Conservation (phyloP, 768 basidiomycete genomes). For the Suillus variegatus region DNA sequence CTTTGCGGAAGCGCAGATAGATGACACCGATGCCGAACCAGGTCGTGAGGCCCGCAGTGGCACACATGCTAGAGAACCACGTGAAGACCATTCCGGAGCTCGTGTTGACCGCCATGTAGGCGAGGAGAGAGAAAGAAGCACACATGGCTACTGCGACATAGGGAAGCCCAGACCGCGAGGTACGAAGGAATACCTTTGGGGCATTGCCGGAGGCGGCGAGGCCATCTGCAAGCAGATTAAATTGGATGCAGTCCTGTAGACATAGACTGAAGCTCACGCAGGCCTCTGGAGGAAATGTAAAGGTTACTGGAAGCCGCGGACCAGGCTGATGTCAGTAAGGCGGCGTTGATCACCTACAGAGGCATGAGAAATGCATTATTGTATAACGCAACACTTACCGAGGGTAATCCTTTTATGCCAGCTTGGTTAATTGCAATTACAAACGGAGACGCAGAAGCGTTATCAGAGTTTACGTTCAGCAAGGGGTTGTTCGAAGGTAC, state of each 20-base stretch:
- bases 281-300: constrained; percentile 39
- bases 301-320: constrained; percentile 43
- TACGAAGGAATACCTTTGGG: constrained; percentile 50
- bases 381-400: constrained; percentile 28
- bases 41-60: constrained; percentile 42
- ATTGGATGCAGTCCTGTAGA: neutral
- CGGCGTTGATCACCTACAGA: constrained; percentile 38
- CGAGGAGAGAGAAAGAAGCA: constrained; percentile 35
- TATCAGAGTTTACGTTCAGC: constrained; percentile 38
- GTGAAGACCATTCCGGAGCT: constrained; percentile 41
- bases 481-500: constrained; percentile 47
- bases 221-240: constrained; percentile 43
- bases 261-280: constrained; percentile 28
- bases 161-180: constrained; percentile 43
- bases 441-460: constrained; percentile 52
- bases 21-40: constrained; percentile 48
- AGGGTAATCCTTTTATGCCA: constrained; percentile 60
- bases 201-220: constrained; percentile 55
- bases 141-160: constrained; percentile 38
- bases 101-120: constrained; percentile 41
- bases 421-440: constrained; percentile 58
- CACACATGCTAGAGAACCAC: constrained; percentile 39
- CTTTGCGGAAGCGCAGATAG: constrained; percentile 48
- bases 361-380: neutral
- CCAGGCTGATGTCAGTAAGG: constrained; percentile 46